Evolutionary conservation across 768 basidiomycete genomes (phyloP).

Genomic region (Leccinum variicolor): DNA sequence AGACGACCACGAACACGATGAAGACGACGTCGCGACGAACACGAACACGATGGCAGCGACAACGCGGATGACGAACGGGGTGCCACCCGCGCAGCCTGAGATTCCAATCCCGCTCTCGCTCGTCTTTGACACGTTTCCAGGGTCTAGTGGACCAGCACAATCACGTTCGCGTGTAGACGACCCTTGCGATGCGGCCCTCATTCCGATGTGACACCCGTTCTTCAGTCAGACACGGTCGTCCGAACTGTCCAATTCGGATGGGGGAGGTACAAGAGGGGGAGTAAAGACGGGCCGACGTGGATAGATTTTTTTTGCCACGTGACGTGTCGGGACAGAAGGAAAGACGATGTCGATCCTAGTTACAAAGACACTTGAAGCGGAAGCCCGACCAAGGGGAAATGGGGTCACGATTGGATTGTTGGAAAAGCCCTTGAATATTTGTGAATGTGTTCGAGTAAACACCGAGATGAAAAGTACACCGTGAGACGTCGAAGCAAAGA

Average conservation of each 20-base stretch:
- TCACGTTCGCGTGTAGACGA: not conserved
- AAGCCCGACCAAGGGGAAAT: conserved; percentile 2
- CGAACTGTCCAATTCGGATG: not conserved
- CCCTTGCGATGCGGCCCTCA: not conserved
- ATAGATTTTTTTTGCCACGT: no score
- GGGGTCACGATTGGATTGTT: conserved; percentile 10
- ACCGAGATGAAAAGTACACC: not conserved
- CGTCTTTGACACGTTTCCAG: not conserved
- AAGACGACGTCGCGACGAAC: no score
- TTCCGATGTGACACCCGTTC: not conserved
- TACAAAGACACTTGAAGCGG: not conserved
- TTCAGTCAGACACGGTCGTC: not conserved
- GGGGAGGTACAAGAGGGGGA: not conserved
- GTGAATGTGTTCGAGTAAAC: not conserved
- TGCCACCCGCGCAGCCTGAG: not conserved
- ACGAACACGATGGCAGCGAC: not conserved
- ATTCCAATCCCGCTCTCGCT: conserved; percentile 4
- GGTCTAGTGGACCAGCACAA: not conserved
- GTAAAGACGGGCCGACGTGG: not conserved
- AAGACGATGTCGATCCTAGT: not conserved
- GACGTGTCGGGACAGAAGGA: not conserved
- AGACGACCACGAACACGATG: not conserved
- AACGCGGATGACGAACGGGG: not conserved
- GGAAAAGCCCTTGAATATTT: not conserved
- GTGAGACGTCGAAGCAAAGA: not conserved